Percentiles rank a stretch among this genome's conserved stretches.
Evolutionary conservation across 1,139 yeast species (phyloP).

Genomic region (Sugiyamaella paludigena): DNA sequence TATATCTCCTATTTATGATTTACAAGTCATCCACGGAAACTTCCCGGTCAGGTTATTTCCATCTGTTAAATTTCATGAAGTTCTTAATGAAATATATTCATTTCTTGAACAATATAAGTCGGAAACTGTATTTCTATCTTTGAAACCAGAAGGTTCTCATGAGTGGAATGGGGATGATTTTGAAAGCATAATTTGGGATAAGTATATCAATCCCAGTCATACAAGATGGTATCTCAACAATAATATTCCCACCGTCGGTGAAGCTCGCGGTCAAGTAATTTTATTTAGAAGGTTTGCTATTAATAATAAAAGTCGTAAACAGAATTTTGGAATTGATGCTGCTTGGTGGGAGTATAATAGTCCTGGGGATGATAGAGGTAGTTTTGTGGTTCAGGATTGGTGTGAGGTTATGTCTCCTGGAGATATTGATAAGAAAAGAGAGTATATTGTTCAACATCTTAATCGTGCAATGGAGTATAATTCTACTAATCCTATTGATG

Average conservation of each 20-base stretch:
- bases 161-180: slow-evolving; percentile 44
- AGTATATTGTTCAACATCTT: slow-evolving; percentile 56
- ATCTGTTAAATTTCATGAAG: slow-evolving; percentile 51
- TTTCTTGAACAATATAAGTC: slow-evolving; percentile 53
- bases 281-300: slow-evolving; percentile 70
- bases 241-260: slow-evolving; percentile 57
- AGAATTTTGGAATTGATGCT: slow-evolving; percentile 63
- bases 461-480: slow-evolving; percentile 54
- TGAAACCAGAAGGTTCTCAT: slow-evolving; percentile 70
- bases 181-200: slow-evolving; percentile 61
- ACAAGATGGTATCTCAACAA: slow-evolving; percentile 61
- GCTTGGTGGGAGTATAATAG: slow-evolving; percentile 64
- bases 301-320: slow-evolving; percentile 32
- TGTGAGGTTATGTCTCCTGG: slow-evolving; percentile 57
- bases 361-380: slow-evolving; percentile 63
- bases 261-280: slow-evolving; percentile 64
- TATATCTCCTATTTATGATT: slow-evolving; percentile 40
- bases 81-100: slow-evolving; percentile 55
- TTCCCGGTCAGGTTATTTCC: slow-evolving; percentile 70
- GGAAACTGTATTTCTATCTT: slow-evolving; percentile 64
- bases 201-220: slow-evolving; percentile 50
- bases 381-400: slow-evolving; percentile 68
- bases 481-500: slow-evolving; percentile 36
- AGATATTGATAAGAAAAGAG: slow-evolving; percentile 60
- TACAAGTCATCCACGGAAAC: slow-evolving; percentile 72